phyloP scores from a whole-genome alignment of 345 rosid genomes.

The Melaleuca quinquenervia region DNA sequence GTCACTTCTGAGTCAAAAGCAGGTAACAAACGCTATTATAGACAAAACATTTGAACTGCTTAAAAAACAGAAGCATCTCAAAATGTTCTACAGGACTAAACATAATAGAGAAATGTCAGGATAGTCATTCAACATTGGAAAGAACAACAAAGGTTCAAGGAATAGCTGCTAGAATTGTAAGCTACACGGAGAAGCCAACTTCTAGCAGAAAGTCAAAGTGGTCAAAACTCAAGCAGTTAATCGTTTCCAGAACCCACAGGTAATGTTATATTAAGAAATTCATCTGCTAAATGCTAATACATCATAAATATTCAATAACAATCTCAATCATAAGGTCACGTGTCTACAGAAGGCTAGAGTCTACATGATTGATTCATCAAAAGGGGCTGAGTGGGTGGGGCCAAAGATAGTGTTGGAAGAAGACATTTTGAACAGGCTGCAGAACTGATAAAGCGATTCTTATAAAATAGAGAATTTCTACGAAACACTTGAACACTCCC shows the following conservation, averaged over 20 bases:
- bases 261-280: background rate
- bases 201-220: background rate
- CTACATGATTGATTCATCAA: background rate
- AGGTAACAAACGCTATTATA: background rate
- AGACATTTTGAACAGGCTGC: background rate
- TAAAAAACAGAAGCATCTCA: background rate
- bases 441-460: background rate
- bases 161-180: background rate
- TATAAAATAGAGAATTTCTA: background rate
- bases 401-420: background rate
- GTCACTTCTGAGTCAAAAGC: background rate
- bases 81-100: background rate
- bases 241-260: background rate
- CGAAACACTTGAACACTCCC: background rate
- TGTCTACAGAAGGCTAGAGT: background rate
- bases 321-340: background rate
- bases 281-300: background rate
- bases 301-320: background rate
- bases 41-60: background rate
- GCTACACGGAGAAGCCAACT: background rate
- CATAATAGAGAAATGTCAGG: background rate
- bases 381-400: background rate
- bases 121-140: too few species aligned
- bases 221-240: background rate
- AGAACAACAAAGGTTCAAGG: background rate